Evolutionary conservation across 768 basidiomycete genomes (phyloP).

Genomic region (Postia placenta): DNA sequence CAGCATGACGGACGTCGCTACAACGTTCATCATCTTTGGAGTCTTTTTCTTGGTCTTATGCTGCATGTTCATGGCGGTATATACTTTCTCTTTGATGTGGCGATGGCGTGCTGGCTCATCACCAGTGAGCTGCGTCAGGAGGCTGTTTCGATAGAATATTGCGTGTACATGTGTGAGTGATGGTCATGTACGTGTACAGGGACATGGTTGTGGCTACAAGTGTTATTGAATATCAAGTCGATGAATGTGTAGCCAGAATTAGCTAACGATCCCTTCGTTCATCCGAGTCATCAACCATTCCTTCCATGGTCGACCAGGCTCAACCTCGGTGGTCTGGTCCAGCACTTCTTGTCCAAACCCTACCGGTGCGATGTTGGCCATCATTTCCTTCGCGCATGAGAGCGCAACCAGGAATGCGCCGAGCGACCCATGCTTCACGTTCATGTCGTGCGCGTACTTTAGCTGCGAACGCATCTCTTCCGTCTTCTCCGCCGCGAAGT

Average conservation of each 20-base stretch:
- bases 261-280: slow-evolving; percentile 1
- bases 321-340: background rate
- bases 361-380: background rate
- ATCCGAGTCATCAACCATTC: slow-evolving; percentile 2
- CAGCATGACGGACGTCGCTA: slow-evolving; percentile 20
- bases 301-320: slow-evolving; percentile 2
- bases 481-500: slow-evolving; percentile 6
- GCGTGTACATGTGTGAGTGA: no score
- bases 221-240: no score
- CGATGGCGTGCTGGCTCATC: slow-evolving; percentile 21
- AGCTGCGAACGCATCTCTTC: slow-evolving; percentile 15
- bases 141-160: background rate
- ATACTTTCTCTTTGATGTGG: slow-evolving; percentile 48
- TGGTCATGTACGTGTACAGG: no score
- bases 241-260: no score
- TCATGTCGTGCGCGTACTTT: background rate
- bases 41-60: slow-evolving; percentile 36
- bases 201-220: no score
- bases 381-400: background rate
- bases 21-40: slow-evolving; percentile 36
- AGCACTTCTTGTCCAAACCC: background rate
- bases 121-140: background rate
- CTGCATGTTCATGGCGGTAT: slow-evolving; percentile 34
- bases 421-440: background rate
- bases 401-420: background rate